These are phyloP conservation scores for Fusarium chlamydosporum DNA, from an alignment of 2,329 filamentous ascomycete species.

Conservation along the genomic window DNA sequence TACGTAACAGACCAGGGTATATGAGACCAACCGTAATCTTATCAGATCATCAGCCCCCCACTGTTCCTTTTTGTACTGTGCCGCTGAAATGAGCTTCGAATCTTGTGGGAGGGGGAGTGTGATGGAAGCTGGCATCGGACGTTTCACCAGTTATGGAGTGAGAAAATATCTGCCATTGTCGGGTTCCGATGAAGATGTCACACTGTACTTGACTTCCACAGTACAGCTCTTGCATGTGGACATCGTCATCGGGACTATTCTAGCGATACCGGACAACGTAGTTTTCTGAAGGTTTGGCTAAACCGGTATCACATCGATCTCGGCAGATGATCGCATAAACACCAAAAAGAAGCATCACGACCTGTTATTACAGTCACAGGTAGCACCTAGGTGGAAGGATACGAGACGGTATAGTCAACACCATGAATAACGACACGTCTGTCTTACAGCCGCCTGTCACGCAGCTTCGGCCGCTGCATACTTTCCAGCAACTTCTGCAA, in stretches of 20 bases:
- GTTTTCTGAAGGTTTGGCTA: background rate
- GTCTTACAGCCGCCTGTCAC: conserved; percentile 11
- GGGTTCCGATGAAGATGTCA: background rate
- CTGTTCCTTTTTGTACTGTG: background rate
- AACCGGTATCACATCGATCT: background rate
- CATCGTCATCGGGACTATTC: conserved; percentile 18
- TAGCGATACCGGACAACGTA: conserved; percentile 11
- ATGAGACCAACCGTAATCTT: conserved; percentile 21
- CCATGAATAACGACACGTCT: conserved; percentile 13
- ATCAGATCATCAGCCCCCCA: conserved; percentile 30
- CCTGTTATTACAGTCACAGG: background rate
- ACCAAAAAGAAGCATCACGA: conserved; percentile 3
- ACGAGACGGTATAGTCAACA: background rate
- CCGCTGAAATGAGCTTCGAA: conserved; percentile 15
- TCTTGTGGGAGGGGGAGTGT: background rate
- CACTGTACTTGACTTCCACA: conserved; percentile 7
- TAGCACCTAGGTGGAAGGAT: background rate
- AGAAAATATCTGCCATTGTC: background rate
- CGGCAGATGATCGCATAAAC: conserved; percentile 9
- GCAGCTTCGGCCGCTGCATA: conserved; percentile 37
- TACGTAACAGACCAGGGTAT: conserved; percentile 15
- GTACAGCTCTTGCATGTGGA: conserved; percentile 9
- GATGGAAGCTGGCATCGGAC: conserved; percentile 12
- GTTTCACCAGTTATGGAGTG: conserved; percentile 24
- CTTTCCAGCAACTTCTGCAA: background rate